Evolutionary conservation across 192 early-diverging fungal species (phyloP).

Genomic region (Coemansia sp.): DNA sequence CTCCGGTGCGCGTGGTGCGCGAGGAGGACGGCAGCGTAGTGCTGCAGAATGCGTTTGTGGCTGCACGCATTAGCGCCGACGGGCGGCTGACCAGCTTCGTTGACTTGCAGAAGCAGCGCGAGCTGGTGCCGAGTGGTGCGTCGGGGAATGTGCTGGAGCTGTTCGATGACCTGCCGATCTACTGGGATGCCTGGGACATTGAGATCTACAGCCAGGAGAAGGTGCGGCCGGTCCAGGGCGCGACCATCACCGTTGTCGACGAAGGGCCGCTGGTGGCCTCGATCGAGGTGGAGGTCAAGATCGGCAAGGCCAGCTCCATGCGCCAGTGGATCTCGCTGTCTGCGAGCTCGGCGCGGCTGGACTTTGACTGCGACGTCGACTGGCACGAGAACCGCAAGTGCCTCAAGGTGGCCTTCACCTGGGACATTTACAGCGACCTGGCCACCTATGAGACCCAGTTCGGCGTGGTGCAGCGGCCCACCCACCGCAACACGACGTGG

Average conservation of each 20-base stretch:
- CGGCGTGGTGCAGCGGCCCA: conserved; percentile 88
- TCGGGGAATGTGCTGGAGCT: conserved; percentile 71
- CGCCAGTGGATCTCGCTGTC: conserved; percentile 76
- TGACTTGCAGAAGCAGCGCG: conserved; percentile 59
- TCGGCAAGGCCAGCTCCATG: conserved; percentile 69
- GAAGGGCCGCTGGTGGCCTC: conserved; percentile 81
- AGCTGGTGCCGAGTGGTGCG: conserved; percentile 41
- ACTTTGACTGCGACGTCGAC: conserved; percentile 86
- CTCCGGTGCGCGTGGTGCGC: conserved; percentile 27
- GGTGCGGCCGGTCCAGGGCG: conserved; percentile 59
- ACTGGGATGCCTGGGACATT: conserved; percentile 88
- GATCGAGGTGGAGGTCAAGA: conserved; percentile 60
- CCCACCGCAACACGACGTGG: conserved; percentile 94
- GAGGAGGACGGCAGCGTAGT: conserved; percentile 41
- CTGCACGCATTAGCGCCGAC: conserved; percentile 65
- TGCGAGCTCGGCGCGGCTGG: conserved; percentile 70
- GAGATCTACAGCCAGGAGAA: conserved; percentile 96
- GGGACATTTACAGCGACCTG: conserved; percentile 78
- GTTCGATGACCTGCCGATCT: conserved; percentile 86
- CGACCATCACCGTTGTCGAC: conserved; percentile 58
- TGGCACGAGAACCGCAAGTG: conserved; percentile 93
- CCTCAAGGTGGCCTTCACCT: conserved; percentile 90
- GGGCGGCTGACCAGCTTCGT: conserved; percentile 72
- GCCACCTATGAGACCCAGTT: conserved; percentile 97
- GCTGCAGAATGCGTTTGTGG: conserved; percentile 77